These are phyloP conservation scores for Chamaenerion angustifolium DNA, from an alignment of 345 rosid species.

Conservation along the genomic window DNA sequence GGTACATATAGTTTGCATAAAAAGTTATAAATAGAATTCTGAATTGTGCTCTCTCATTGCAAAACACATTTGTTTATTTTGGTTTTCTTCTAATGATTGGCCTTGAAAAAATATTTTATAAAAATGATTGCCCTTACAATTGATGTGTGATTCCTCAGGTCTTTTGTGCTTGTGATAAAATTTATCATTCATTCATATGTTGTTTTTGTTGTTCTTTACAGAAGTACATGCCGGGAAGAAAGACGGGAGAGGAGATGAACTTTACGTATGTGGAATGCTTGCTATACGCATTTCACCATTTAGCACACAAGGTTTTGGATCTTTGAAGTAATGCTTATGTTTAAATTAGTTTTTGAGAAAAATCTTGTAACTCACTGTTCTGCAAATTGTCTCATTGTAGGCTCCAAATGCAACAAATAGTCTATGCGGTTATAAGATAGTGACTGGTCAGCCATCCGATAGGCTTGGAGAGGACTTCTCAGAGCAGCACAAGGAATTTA, in stretches of 20 bases:
- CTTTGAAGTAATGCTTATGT: slow-evolving; percentile 4
- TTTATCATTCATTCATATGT: neutral
- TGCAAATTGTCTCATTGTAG: slow-evolving; percentile 16
- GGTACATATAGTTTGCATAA: slow-evolving; percentile 26
- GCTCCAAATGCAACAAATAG: slow-evolving; percentile 97
- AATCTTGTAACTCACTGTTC: too few species aligned
- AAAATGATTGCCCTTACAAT: too few species aligned
- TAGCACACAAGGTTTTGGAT: slow-evolving; percentile 72
- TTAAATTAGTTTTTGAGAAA: neutral
- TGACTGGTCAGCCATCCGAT: slow-evolving; percentile 95
- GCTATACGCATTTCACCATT: slow-evolving; percentile 76
- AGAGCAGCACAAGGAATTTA: slow-evolving; percentile 70
- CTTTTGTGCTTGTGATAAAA: neutral
- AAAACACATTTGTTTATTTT: too few species aligned
- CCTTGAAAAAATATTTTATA: too few species aligned
- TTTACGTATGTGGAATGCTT: slow-evolving; percentile 91
- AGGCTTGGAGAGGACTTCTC: slow-evolving; percentile 96
- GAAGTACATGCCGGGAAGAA: slow-evolving; percentile 89
- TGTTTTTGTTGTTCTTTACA: slow-evolving; percentile 18
- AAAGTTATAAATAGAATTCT: neutral
- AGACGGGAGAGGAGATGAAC: slow-evolving; percentile 92
- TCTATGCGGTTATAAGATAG: slow-evolving; percentile 92
- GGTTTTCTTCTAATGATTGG: too few species aligned
- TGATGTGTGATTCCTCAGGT: too few species aligned
- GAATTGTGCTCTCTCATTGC: too few species aligned